Evolutionary conservation across 2,329 filamentous ascomycete species (phyloP).

Genomic region (Exophiala bonariae): DNA sequence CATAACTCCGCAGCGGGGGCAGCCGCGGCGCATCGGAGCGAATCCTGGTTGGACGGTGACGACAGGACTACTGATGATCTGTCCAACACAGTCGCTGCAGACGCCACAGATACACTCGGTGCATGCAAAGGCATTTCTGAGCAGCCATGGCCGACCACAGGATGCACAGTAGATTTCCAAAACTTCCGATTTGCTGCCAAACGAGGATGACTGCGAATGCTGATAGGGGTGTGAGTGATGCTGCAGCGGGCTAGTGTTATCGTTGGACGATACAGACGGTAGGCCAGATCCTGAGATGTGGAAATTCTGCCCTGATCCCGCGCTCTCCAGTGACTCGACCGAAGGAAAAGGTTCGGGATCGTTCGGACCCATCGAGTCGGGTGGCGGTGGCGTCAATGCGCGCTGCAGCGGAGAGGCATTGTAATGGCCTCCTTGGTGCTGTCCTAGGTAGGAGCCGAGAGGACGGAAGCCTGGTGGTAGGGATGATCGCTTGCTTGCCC

Average conservation of each 20-base stretch:
- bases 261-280: conserved; percentile 61
- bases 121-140: conserved; percentile 87
- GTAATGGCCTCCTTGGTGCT: conserved; percentile 51
- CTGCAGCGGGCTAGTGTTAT: conserved; percentile 58
- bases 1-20: conserved; percentile 46
- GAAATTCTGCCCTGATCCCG: conserved; percentile 63
- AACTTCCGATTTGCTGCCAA: conserved; percentile 45
- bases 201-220: conserved; percentile 58
- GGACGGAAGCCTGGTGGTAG: conserved; percentile 60
- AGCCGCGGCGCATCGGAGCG: conserved; percentile 40
- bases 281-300: conserved; percentile 67
- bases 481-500: conserved; percentile 57
- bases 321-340: conserved; percentile 72
- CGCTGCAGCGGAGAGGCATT: conserved; percentile 89
- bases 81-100: conserved; percentile 76
- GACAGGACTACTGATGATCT: conserved; percentile 45
- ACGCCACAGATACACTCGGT: conserved; percentile 95
- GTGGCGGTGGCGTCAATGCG: conserved; percentile 79
- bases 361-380: conserved; percentile 57
- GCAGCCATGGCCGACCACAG: conserved; percentile 72
- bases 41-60: conserved; percentile 31
- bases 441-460: conserved; percentile 37
- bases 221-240: conserved; percentile 33
- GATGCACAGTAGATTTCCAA: conserved; percentile 92
- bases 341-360: conserved; percentile 81